Percentiles rank a stretch among this genome's conserved stretches.
Conservation (phyloP, 768 basidiomycete genomes). For the Termitomyces sp. region DNA sequence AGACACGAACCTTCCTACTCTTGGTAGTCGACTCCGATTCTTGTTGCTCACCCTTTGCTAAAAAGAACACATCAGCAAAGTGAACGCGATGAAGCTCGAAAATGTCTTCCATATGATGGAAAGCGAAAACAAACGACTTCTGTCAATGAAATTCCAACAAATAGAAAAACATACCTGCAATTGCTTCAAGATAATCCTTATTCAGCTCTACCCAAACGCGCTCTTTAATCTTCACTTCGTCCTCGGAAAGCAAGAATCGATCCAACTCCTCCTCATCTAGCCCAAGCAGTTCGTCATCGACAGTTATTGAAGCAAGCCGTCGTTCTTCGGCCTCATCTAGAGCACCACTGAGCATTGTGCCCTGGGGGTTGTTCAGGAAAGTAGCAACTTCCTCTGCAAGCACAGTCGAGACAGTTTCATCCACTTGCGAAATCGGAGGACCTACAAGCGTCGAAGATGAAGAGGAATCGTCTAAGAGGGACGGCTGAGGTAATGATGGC, state of each 20-base stretch:
- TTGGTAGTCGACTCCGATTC: constrained; percentile 42
- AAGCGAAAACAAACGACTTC: background rate
- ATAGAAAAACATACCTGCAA: constrained; percentile 61
- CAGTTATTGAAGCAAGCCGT: constrained; percentile 49
- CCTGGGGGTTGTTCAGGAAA: constrained; percentile 61
- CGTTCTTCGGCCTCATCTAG: constrained; percentile 66
- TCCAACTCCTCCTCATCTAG: constrained; percentile 93
- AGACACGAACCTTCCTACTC: constrained; percentile 77
- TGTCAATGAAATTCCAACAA: background rate
- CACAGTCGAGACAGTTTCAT: constrained; percentile 57
- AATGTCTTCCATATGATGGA: constrained; percentile 1
- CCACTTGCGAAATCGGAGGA: constrained; percentile 39
- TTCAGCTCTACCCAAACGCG: constrained; percentile 95
- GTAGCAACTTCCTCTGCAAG: constrained; percentile 69
- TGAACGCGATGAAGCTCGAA: constrained; percentile 6
- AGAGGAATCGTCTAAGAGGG: constrained; percentile 3
- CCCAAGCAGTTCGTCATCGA: constrained; percentile 62
- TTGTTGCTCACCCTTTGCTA: constrained; percentile 67
- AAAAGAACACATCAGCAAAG: constrained; percentile 40
- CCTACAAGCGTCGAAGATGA: constrained; percentile 14
- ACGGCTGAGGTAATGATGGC: background rate
- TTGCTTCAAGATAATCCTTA: constrained; percentile 82
- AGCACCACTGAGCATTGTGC: constrained; percentile 54
- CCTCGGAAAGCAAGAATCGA: constrained; percentile 69
- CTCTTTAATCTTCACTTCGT: constrained; percentile 83